Evolutionary conservation across 495 filamentous ascomycete species (phyloP).

Genomic region (Penicillium argentinense): DNA sequence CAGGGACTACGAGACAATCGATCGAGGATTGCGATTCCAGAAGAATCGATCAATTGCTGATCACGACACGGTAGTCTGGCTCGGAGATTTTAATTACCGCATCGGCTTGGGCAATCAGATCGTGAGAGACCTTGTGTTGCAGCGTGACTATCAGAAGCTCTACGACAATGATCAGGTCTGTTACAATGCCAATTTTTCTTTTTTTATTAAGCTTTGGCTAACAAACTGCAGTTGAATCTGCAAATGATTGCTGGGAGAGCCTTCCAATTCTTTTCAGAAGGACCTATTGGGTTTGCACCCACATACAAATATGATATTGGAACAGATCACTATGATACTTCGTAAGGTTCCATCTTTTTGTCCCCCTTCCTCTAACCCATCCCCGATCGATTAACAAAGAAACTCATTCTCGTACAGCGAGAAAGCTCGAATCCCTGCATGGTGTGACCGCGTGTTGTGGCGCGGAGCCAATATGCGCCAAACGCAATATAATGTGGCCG

Average conservation of each 20-base stretch:
- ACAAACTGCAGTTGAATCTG: conserved; percentile 68
- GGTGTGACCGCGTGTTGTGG: conserved; percentile 90
- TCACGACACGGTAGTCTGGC: conserved; percentile 94
- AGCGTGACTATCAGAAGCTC: conserved; percentile 70
- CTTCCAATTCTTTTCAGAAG: conserved; percentile 90
- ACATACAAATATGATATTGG: conserved; percentile 96
- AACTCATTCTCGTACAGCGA: conserved; percentile 53
- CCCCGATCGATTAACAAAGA: not conserved
- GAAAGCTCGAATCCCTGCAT: conserved; percentile 91
- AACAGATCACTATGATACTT: conserved; percentile 85
- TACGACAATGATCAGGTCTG: conserved; percentile 91
- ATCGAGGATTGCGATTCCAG: conserved; percentile 84
- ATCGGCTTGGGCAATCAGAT: conserved; percentile 82
- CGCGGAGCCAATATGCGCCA: conserved; percentile 84
- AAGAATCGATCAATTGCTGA: conserved; percentile 85
- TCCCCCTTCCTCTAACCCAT: not conserved
- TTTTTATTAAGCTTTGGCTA: not conserved
- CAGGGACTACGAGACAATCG: conserved; percentile 87
- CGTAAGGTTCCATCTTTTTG: conserved; percentile 54
- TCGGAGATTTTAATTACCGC: conserved; percentile 98
- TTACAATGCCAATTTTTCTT: not conserved
- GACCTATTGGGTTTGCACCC: conserved; percentile 77
- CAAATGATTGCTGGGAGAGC: conserved; percentile 92
- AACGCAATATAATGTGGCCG: conserved; percentile 72
- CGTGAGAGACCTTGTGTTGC: conserved; percentile 69